Base-by-base conservation (phyloP, 108 stramenopile genomes). In the Nitzschia inconspicua region DNA sequence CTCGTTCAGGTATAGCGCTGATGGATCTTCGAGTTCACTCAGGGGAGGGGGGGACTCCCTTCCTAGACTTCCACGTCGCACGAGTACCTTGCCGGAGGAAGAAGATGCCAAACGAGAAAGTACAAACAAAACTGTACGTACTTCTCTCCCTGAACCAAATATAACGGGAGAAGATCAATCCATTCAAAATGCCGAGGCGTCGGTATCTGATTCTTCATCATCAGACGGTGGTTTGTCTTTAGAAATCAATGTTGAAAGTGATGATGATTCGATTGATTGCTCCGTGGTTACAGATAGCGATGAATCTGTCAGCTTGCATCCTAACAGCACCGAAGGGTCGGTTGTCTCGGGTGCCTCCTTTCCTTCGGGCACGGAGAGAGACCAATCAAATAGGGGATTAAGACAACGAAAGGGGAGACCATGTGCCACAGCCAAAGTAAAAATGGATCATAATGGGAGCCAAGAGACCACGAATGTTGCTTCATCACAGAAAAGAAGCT, bases 41-140 rank as follows among this genome's bases (percentile, higher is more conserved):
- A 10, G 62, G 29, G 48, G 50, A 28, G n/a, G n/a, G n/a, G 62
- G 62, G 1, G 62, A 63, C 23, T 52, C 50, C 52, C 6, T 63
- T n/a, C 62, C 62, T 1, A 35, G 62, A 11, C 28, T 63, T 28
- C 62, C 62, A 2, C 39, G 49, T 22, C 44, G 62, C 32, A 63
- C 28, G 3, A 28, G 40, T 16, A 52, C 47, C 10, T n/a, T n/a
- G n/a, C n/a, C n/a, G n/a, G n/a, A n/a, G n/a, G n/a, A n/a, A n/a
- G 62, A 23, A n/a, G 49, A 63, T 10, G 41, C 18, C 1, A 23
- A 48, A 14, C 9, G 2, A 24, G 13, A 30, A 13, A 26, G 27
- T 19, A 24, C n/a, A 19, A 30, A 1, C 47, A 22, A 20, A 13
- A 14, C 10, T 24, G 47, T 20, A 20, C 16, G 18, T 24, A 14